Evolutionary conservation across 108 stramenopile genomes (phyloP).

Genomic region (Parietichytrium sp.): DNA sequence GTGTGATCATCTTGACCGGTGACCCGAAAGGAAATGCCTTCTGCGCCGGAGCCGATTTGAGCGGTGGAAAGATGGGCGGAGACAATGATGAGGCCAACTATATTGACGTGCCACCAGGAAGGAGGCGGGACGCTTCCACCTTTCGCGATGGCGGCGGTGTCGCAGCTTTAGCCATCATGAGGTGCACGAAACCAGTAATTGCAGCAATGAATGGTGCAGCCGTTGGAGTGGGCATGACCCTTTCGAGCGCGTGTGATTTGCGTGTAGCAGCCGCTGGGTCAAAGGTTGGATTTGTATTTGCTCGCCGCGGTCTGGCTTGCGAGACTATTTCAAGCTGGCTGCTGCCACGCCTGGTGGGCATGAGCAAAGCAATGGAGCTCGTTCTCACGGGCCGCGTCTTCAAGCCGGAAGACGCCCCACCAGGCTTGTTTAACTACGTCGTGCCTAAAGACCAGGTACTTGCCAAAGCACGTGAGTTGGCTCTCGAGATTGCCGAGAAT

Average conservation of each 20-base stretch:
- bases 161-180: conserved; percentile 2
- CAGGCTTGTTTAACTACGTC: conserved; percentile 23
- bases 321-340: conserved; percentile 24
- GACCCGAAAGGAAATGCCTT: conserved; percentile 27
- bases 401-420: conserved; percentile 11
- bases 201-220: conserved; percentile 34
- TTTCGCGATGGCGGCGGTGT: conserved; percentile 27
- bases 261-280: background rate
- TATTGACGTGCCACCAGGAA: conserved; percentile 18
- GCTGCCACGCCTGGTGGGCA: background rate
- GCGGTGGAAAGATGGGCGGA: background rate
- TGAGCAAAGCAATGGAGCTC: conserved; percentile 25
- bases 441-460: background rate
- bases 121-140: conserved; percentile 3
- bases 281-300: conserved; percentile 23
- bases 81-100: no score
- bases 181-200: conserved; percentile 35
- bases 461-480: conserved; percentile 6
- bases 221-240: conserved; percentile 38
- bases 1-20: conserved; percentile 1
- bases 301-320: conserved; percentile 33
- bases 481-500: conserved; percentile 24
- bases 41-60: background rate
- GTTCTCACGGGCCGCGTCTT: conserved; percentile 33
- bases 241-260: conserved; percentile 29